Percentiles rank a stretch among this genome's conserved stretches.
Conservation (phyloP, 306 rosid species). For the Rosa persica region DNA sequence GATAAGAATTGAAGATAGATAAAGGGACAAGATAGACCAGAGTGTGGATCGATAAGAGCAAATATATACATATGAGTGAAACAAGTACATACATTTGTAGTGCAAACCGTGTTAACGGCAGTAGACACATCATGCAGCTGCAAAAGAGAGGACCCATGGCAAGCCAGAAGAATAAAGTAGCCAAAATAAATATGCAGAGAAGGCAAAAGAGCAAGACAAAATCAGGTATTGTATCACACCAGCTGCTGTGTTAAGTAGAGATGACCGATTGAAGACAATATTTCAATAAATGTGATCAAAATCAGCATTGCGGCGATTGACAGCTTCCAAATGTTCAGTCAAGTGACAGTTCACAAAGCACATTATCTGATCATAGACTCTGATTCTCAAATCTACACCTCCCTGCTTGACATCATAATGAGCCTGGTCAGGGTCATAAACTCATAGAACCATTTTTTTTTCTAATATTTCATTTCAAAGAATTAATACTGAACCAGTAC, state of each 20-base stretch:
- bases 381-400: slow-evolving; percentile 96
- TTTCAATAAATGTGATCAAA: slow-evolving; percentile 94
- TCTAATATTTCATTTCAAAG: not conserved
- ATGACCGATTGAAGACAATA: slow-evolving; percentile 85
- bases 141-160: slow-evolving; percentile 78
- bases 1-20: slow-evolving; percentile 16
- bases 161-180: slow-evolving; percentile 97
- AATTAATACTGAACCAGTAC: too few relatives aligned
- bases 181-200: slow-evolving; percentile 90
- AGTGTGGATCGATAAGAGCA: not conserved
- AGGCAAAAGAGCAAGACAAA: slow-evolving; percentile 85
- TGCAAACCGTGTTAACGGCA: slow-evolving; percentile 58
- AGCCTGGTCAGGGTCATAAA: slow-evolving; percentile 15
- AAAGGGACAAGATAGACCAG: not conserved
- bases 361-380: slow-evolving; percentile 93
- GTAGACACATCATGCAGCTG: slow-evolving; percentile 97
- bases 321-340: slow-evolving; percentile 99
- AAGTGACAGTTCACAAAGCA: slow-evolving; percentile 99
- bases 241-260: slow-evolving; percentile 80
- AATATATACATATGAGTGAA: not conserved
- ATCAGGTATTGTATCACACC: slow-evolving; percentile 90
- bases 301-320: slow-evolving; percentile 95
- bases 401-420: slow-evolving; percentile 60
- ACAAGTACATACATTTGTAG: slow-evolving; percentile 60
- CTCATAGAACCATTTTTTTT: not conserved